phyloP scores from a whole-genome alignment of 805 yeast species.

The Tetrapisispora pingtungensis region DNA sequence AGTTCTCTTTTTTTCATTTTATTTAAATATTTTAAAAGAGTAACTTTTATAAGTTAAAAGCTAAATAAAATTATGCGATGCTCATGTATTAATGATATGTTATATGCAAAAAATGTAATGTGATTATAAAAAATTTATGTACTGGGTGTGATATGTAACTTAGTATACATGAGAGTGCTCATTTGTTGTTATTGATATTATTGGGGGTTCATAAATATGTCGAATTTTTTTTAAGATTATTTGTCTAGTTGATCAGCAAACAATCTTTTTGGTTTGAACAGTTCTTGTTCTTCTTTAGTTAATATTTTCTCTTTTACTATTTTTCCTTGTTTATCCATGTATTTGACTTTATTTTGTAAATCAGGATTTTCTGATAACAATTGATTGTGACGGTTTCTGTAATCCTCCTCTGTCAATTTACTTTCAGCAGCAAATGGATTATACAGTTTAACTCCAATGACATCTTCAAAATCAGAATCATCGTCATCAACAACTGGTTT shows the following conservation, averaged over 20 bases:
- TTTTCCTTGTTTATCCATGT: conserved; percentile 29
- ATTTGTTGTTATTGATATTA: background rate
- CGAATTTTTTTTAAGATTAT: background rate
- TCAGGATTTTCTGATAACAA: conserved; percentile 14
- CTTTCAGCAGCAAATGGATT: conserved; percentile 14
- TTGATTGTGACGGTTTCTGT: conserved; percentile 10
- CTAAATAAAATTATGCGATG: too few relatives aligned
- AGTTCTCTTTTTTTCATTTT: too few relatives aligned
- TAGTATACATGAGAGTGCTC: background rate
- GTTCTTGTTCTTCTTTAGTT: conserved; percentile 14
- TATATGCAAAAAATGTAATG: background rate
- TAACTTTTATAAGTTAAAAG: background rate
- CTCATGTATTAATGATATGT: background rate
- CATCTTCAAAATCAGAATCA: background rate
- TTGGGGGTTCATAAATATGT: too few relatives aligned
- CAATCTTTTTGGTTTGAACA: conserved; percentile 24
- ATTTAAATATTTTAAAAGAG: background rate
- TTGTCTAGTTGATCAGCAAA: conserved; percentile 11
- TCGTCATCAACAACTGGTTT: background rate
- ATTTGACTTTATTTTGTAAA: conserved; percentile 18
- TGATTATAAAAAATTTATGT: background rate
- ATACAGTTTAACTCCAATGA: background rate
- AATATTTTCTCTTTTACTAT: conserved; percentile 18
- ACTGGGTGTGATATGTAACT: background rate
- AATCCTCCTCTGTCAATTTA: conserved; percentile 8